Evolutionary conservation across 2,329 filamentous ascomycete genomes (phyloP).

Genomic region (Beauveria medogensis): DNA sequence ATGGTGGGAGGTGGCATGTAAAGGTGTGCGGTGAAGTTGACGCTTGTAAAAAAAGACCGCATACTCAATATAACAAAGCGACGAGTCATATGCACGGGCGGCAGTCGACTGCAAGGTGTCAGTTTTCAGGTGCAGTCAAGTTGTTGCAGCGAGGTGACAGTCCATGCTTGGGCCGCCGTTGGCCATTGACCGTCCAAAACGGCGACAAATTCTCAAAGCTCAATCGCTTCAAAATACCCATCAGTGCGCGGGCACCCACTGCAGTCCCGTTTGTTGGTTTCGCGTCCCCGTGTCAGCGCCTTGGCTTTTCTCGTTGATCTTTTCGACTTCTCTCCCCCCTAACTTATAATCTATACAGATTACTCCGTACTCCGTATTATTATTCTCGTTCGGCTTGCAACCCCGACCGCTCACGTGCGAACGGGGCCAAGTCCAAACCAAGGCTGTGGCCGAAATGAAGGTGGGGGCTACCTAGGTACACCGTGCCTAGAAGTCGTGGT

Average conservation of each 20-base stretch:
- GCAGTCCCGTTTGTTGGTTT: neutral
- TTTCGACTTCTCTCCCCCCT: neutral
- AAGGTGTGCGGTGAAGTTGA: neutral
- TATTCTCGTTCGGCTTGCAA: neutral
- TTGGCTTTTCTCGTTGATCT: too few species aligned
- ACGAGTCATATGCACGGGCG: neutral
- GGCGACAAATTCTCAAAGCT: neutral
- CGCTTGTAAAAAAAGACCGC: neutral
- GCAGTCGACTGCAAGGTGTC: neutral
- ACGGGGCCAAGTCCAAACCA: neutral
- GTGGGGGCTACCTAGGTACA: neutral
- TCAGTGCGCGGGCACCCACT: neutral
- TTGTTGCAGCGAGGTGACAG: neutral
- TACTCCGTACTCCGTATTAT: neutral
- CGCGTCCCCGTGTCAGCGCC: too few species aligned
- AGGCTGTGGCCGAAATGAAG: conserved; percentile 8
- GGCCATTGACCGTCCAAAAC: neutral
- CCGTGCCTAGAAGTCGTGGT: neutral
- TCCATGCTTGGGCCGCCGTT: neutral
- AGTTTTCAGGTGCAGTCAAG: neutral
- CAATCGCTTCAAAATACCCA: neutral
- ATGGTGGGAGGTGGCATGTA: too few species aligned
- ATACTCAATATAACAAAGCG: neutral
- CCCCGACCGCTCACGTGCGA: conserved; percentile 6
- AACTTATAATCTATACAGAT: too few species aligned